These are phyloP conservation scores for Umbellularia californica DNA, from an alignment of 164 flowering plant genomes.

Conservation along the genomic window DNA sequence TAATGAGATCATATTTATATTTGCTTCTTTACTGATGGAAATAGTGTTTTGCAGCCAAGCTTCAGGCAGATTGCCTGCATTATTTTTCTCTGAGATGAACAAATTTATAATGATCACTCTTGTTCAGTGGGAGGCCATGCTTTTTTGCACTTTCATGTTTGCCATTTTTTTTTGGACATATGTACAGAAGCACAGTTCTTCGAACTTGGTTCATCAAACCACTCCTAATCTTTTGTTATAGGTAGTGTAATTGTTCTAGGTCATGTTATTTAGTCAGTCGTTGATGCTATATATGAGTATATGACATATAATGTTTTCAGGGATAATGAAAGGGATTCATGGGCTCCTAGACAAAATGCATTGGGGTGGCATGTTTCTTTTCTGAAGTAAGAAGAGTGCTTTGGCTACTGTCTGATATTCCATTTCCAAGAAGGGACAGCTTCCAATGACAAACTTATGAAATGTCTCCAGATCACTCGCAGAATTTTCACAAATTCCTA, in stretches of 20 bases:
- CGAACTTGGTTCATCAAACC: background rate
- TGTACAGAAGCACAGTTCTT: background rate
- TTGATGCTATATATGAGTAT: conserved; percentile 4
- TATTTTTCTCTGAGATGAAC: too few relatives aligned
- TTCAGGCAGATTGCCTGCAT: too few relatives aligned
- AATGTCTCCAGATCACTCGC: conserved; percentile 58
- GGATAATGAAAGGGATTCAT: conserved; percentile 38
- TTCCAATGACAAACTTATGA: conserved; percentile 7
- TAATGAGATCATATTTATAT: too few relatives aligned
- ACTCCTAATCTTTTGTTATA: too few relatives aligned
- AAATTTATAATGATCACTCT: too few relatives aligned
- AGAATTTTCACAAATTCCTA: conserved; percentile 70
- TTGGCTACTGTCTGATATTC: background rate
- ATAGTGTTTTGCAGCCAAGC: too few relatives aligned
- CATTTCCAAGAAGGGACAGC: background rate
- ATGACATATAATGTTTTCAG: conserved; percentile 29
- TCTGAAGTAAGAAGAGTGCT: conserved; percentile 48
- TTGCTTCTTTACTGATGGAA: too few relatives aligned
- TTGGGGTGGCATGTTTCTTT: conserved; percentile 87
- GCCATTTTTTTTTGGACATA: too few relatives aligned
- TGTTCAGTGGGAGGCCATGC: too few relatives aligned
- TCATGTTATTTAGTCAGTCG: background rate
- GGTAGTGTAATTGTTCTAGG: background rate
- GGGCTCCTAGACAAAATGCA: conserved; percentile 39
- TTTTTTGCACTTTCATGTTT: too few relatives aligned